These are phyloP conservation scores for Colletotrichum plurivorum DNA, from an alignment of 2,329 filamentous ascomycete species.

Conservation along the genomic window DNA sequence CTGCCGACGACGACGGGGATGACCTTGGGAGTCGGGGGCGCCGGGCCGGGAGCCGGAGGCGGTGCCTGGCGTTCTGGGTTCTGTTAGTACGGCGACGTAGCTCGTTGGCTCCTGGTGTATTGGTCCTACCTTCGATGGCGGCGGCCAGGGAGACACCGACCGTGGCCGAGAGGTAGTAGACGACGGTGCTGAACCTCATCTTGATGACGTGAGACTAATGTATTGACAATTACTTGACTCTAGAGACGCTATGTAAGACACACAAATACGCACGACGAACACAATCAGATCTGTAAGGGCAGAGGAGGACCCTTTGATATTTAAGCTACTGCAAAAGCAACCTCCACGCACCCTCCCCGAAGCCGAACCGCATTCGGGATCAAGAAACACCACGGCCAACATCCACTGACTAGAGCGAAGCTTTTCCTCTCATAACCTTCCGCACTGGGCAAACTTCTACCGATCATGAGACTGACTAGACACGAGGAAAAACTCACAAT, in stretches of 20 bases:
- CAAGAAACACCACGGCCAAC: not conserved
- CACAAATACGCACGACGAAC: not conserved
- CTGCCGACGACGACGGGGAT: slow-evolving; percentile 69
- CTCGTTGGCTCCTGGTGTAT: too few species aligned
- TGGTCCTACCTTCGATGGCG: slow-evolving; percentile 12
- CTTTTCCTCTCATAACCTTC: slow-evolving; percentile 30
- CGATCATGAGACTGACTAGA: slow-evolving; percentile 31
- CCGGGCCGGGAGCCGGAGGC: slow-evolving; percentile 14
- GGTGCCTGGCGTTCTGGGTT: slow-evolving; percentile 30
- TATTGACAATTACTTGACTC: not conserved
- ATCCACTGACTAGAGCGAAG: slow-evolving; percentile 4
- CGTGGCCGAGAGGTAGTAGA: slow-evolving; percentile 21
- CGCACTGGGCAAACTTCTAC: slow-evolving; percentile 20
- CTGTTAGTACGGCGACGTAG: not conserved
- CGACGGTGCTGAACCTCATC: slow-evolving; percentile 26
- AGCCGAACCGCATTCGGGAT: slow-evolving; percentile 1
- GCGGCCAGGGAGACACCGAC: slow-evolving; percentile 20
- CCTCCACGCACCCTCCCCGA: slow-evolving; percentile 2
- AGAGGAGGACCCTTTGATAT: slow-evolving; percentile 27
- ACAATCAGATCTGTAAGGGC: not conserved
- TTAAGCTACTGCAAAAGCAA: slow-evolving; percentile 6
- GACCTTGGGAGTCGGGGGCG: slow-evolving; percentile 36
- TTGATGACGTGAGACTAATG: not conserved
- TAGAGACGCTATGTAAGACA: not conserved
- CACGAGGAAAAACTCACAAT: not conserved